These are phyloP conservation scores for Nasturtium officinale DNA, from an alignment of 345 rosid genomes.

Conservation along the genomic window DNA sequence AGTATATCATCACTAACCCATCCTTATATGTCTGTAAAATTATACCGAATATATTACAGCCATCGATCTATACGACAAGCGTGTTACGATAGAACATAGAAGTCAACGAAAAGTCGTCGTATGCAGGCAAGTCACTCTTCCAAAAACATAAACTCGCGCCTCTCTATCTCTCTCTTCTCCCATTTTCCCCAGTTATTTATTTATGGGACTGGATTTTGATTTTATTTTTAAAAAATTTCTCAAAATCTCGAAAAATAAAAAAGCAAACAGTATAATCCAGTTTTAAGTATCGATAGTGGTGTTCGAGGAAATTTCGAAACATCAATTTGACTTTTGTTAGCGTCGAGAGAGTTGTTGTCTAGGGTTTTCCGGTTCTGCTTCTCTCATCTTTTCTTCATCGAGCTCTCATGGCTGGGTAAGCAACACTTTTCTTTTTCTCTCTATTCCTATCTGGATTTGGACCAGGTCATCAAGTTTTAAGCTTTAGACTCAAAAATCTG, in stretches of 20 bases:
- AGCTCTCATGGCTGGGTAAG: slow-evolving; percentile 49
- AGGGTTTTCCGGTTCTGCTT: slow-evolving; percentile 32
- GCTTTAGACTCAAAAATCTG: neutral
- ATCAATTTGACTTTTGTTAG: slow-evolving; percentile 7
- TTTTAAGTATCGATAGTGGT: slow-evolving; percentile 10
- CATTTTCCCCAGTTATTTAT: slow-evolving; percentile 21
- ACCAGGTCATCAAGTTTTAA: neutral
- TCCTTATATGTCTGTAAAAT: no score
- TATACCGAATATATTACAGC: no score
- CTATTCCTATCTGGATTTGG: neutral
- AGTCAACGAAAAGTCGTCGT: slow-evolving; percentile 39
- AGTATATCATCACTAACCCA: slow-evolving; percentile 3
- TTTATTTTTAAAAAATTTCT: slow-evolving; percentile 22
- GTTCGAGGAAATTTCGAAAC: neutral
- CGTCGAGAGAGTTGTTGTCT: slow-evolving; percentile 15
- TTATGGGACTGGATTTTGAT: slow-evolving; percentile 13
- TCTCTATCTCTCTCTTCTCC: slow-evolving; percentile 30
- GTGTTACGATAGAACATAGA: neutral
- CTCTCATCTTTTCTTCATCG: slow-evolving; percentile 21
- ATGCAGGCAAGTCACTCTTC: slow-evolving; percentile 4
- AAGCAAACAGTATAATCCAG: slow-evolving; percentile 26
- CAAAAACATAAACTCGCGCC: slow-evolving; percentile 43
- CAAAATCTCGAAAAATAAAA: neutral
- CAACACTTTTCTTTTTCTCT: neutral
- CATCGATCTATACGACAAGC: slow-evolving; percentile 26